Evolutionary conservation across 257 asterid species (phyloP).

Genomic region (Asclepias syriaca): DNA sequence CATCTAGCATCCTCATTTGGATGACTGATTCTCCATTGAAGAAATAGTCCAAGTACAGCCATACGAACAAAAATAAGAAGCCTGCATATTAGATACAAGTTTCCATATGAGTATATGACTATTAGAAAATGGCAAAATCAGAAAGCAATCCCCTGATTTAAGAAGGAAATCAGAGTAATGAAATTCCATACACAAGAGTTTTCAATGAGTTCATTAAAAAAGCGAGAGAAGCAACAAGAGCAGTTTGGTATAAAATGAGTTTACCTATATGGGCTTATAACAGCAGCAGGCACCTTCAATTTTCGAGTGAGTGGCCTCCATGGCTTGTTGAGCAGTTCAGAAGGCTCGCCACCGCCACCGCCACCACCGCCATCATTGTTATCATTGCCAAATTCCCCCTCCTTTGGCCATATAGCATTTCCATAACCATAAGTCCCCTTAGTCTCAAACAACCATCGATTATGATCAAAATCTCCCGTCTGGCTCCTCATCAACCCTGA

Average conservation of each 20-base stretch:
- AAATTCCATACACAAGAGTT: not conserved
- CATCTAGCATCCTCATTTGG: conserved; percentile 83
- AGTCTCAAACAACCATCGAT: conserved; percentile 74
- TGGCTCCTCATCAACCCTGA: conserved; percentile 69
- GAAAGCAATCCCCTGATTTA: not conserved
- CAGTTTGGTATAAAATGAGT: conserved; percentile 7
- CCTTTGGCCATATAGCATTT: conserved; percentile 91
- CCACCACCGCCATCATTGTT: conserved; percentile 16
- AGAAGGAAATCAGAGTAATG: not conserved
- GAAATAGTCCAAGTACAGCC: conserved; percentile 62
- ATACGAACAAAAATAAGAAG: conserved; percentile 69
- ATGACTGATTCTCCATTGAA: conserved; percentile 61
- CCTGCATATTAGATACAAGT: conserved; percentile 27
- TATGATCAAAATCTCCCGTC: conserved; percentile 82
- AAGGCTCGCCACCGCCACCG: conserved; percentile 33
- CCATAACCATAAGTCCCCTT: conserved; percentile 93
- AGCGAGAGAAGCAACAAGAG: conserved; percentile 4
- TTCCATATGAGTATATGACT: not conserved
- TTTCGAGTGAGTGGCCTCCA: conserved; percentile 90
- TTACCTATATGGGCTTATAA: conserved; percentile 80
- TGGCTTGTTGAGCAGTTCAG: conserved; percentile 65
- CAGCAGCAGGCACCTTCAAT: conserved; percentile 75
- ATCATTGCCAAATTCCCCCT: conserved; percentile 46
- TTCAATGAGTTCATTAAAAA: not conserved
- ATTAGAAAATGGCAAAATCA: not conserved